Conservation (phyloP, 768 basidiomycete genomes). For the Trametes villosa region DNA sequence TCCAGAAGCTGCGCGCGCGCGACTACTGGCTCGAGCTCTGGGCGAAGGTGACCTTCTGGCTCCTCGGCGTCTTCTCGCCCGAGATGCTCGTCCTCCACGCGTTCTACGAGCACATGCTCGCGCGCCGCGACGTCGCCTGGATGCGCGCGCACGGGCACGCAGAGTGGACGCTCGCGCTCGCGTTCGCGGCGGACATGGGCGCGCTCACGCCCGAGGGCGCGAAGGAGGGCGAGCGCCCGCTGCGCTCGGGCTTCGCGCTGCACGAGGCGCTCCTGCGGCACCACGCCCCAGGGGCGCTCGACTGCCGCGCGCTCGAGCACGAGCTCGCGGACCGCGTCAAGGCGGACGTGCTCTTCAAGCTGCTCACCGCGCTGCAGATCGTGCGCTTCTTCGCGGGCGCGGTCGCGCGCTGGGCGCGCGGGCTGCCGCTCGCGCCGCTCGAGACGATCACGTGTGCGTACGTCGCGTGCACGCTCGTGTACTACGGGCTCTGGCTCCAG, state of each 20-base stretch:
- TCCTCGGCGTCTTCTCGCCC: slow-evolving; percentile 22
- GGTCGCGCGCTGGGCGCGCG: slow-evolving; percentile 1
- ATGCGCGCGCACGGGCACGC: slow-evolving; percentile 21
- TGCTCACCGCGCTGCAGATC: slow-evolving; percentile 21
- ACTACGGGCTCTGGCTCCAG: slow-evolving; percentile 20
- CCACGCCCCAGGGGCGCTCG: slow-evolving; percentile 9
- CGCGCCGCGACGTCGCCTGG: slow-evolving; percentile 22
- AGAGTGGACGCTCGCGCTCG: slow-evolving; percentile 16
- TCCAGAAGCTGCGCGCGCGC: slow-evolving; percentile 9
- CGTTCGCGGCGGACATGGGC: slow-evolving; percentile 24
- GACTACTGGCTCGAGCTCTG: slow-evolving; percentile 26
- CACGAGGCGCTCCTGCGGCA: slow-evolving; percentile 16
- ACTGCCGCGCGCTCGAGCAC: slow-evolving; percentile 21
- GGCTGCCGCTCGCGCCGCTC: slow-evolving; percentile 19
- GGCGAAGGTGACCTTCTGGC: slow-evolving; percentile 23
- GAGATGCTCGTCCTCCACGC: slow-evolving; percentile 27
- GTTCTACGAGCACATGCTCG: slow-evolving; percentile 23
- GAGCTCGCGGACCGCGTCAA: slow-evolving; percentile 22
- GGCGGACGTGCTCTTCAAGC: slow-evolving; percentile 23
- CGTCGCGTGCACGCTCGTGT: slow-evolving; percentile 22
- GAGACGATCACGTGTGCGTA: slow-evolving; percentile 23
- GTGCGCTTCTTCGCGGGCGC: slow-evolving; percentile 15
- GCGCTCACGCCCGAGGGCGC: slow-evolving; percentile 1
- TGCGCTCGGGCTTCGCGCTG: slow-evolving; percentile 20
- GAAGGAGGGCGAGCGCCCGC: neutral